Evolutionary conservation across 1,284 basidiomycete genomes (phyloP).

Genomic region (Lentinus polychrous): DNA sequence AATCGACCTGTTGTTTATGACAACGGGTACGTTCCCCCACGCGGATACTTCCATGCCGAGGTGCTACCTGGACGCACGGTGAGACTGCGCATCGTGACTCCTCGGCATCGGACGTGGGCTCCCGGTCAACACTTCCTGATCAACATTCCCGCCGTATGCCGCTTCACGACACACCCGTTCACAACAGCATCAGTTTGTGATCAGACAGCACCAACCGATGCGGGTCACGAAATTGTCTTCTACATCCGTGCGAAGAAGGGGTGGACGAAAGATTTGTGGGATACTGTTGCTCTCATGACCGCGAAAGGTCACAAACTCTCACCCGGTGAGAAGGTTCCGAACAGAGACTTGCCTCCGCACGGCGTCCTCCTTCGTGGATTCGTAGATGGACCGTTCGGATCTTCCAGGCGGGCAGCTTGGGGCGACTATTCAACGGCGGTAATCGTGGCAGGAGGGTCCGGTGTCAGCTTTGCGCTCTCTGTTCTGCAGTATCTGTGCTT

Average conservation of each 20-base stretch:
- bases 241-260: slow-evolving; percentile 74
- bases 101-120: slow-evolving; percentile 58
- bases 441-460: slow-evolving; percentile 76
- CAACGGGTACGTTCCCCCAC: slow-evolving; percentile 41
- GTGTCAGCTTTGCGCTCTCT: slow-evolving; percentile 71
- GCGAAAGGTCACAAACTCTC: slow-evolving; percentile 24
- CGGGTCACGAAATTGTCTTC: slow-evolving; percentile 59
- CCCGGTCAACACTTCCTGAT: slow-evolving; percentile 80
- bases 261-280: slow-evolving; percentile 73
- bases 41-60: slow-evolving; percentile 72
- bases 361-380: slow-evolving; percentile 60
- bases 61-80: slow-evolving; percentile 75
- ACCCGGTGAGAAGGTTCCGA: slow-evolving; percentile 29
- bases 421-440: slow-evolving; percentile 56
- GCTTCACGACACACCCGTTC: slow-evolving; percentile 75
- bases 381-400: slow-evolving; percentile 80
- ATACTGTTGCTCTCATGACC: slow-evolving; percentile 36
- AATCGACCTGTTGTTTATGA: slow-evolving; percentile 7
- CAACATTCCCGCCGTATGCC: slow-evolving; percentile 63
- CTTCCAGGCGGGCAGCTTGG: slow-evolving; percentile 62
- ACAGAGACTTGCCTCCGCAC: slow-evolving; percentile 27
- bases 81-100: slow-evolving; percentile 64
- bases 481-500: slow-evolving; percentile 68
- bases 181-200: slow-evolving; percentile 71
- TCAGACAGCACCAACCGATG: slow-evolving; percentile 34